Base-by-base conservation (phyloP, 1,284 basidiomycete species). In the Rugosomyces carneus region DNA sequence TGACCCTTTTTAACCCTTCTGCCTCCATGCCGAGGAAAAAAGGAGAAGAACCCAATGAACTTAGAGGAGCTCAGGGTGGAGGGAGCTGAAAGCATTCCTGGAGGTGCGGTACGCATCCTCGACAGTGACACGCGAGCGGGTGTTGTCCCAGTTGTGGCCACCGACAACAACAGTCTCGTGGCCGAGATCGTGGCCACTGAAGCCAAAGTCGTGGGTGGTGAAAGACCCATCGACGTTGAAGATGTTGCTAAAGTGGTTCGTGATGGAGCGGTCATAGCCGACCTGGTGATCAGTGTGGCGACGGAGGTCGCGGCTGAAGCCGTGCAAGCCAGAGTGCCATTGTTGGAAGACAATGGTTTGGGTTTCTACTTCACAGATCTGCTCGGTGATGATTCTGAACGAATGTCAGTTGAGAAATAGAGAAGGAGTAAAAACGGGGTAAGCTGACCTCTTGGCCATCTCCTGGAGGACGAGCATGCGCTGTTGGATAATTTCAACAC, bases 391-490 rank as follows among this genome's bases (percentile, higher is more conserved):
- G 54, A 71, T 64, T 54, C 67, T 68, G 31, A 3, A 32, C 21
- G 7, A 3, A 18, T 3, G 10, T 47, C 9, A 43, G 16, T 4
- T 60, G n/a, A n/a, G n/a, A n/a, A n/a, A 27, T 21, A 13, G 11
- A 21, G 15, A 37, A 32, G 11, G 10, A 20, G 1, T 8, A 34
- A 9, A 20, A 35, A 15, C n/a, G 1, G 23, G 26, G 6, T 20
- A 42, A n/a, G 15, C 44, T 13, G 50, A 67, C 69, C 58, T 65
- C 57, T 70, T 69, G 19, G 68, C 66, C 59, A 70, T 64, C 55
- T 71, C 68, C 45, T 69, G 68, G 29, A 70, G 52, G 35, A 71
- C 63, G 37, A 64, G 60, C 26, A 71, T 64, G 26, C 66, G 64
- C 44, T 70, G 68, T 52, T 70, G 69, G 51, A 71, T 60, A 50